Conservation (phyloP, 805 yeast genomes). For the Pichia manshurica region DNA sequence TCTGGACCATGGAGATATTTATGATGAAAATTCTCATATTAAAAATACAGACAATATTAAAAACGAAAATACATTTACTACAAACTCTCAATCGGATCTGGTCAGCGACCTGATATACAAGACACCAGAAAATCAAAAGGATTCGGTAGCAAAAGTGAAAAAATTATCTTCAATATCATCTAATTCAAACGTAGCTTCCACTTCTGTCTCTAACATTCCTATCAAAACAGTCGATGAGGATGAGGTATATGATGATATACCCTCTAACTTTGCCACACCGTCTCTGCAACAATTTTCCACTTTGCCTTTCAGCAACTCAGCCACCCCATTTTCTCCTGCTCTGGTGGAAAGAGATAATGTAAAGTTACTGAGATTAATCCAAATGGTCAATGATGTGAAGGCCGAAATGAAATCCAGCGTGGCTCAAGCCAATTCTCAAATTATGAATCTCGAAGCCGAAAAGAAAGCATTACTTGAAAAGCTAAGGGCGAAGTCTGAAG, state of each 20-base stretch:
- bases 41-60: not conserved
- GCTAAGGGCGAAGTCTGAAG: conserved; percentile 5
- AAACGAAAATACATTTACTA: not conserved
- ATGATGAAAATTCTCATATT: not conserved
- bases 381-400: conserved; percentile 32
- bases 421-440: conserved; percentile 50
- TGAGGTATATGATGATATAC: not conserved
- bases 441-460: conserved; percentile 41
- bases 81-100: conserved; percentile 1
- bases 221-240: too few relatives aligned
- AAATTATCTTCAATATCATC: not conserved
- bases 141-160: not conserved
- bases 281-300: conserved; percentile 1
- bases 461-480: conserved; percentile 14
- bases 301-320: conserved; percentile 5
- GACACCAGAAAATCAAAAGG: conserved; percentile 5
- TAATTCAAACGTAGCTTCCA: not conserved
- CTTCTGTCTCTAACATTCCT: too few relatives aligned
- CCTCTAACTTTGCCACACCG: conserved; percentile 4
- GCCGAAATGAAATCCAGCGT: conserved; percentile 46
- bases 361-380: conserved; percentile 21
- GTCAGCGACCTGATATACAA: conserved; percentile 2
- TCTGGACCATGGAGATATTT: not conserved
- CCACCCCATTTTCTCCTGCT: conserved; percentile 16
- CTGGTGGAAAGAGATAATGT: conserved; percentile 15